Conservation (phyloP, 1,139 yeast genomes). For the Tardiomyces blankii region DNA sequence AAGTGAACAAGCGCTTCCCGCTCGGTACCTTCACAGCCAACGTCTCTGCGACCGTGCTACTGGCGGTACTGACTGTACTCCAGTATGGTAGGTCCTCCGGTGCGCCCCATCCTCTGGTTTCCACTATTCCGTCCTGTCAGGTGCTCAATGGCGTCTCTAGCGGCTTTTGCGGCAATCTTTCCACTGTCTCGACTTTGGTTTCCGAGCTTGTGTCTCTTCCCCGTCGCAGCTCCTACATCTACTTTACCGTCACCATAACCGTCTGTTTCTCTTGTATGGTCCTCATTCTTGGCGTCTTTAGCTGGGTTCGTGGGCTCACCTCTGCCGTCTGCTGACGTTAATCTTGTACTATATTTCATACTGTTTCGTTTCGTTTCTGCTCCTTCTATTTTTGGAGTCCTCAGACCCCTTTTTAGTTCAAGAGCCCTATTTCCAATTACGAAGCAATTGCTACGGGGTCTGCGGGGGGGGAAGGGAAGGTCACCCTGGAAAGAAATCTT, state of each 20-base stretch:
- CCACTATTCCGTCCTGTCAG: constrained; percentile 33
- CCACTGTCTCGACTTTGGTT: constrained; percentile 71
- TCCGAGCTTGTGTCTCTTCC: constrained; percentile 44
- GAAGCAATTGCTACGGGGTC: too few relatives aligned
- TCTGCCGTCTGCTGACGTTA: background rate
- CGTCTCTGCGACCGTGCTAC: constrained; percentile 41
- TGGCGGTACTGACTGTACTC: constrained; percentile 46
- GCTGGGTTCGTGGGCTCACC: constrained; percentile 28
- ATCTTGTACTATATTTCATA: too few relatives aligned
- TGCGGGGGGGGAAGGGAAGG: too few relatives aligned
- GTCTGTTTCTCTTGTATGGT: constrained; percentile 30
- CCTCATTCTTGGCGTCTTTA: constrained; percentile 36
- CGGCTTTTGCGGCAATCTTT: constrained; percentile 70
- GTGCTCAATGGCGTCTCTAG: constrained; percentile 47
- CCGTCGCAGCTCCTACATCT: constrained; percentile 27
- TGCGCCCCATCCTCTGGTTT: constrained; percentile 20
- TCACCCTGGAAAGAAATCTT: too few relatives aligned
- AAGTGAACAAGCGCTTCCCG: constrained; percentile 36
- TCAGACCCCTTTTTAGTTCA: too few relatives aligned
- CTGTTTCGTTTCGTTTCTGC: too few relatives aligned
- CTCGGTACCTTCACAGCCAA: constrained; percentile 71
- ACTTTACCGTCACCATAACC: constrained; percentile 29
- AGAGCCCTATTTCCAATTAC: too few relatives aligned
- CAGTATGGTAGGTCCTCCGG: constrained; percentile 32
- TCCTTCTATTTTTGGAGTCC: too few relatives aligned